Evolutionary conservation across 345 rosid genomes (phyloP), one percentile per base, ranked within the genome.

Genomic region (Euphorbia pulcherrima): DNA sequence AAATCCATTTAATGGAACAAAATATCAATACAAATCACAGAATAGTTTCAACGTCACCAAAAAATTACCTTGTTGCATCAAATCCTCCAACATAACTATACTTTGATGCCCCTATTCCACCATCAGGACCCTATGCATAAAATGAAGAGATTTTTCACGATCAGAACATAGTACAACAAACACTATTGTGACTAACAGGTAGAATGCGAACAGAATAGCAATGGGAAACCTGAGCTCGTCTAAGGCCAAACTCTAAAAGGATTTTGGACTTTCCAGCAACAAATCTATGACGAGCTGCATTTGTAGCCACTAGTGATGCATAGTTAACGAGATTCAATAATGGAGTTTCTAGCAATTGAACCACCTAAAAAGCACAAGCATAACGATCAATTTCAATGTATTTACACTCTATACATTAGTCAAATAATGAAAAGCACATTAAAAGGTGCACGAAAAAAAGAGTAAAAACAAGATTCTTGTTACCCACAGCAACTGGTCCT

Each of bases 21-120:
- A 53, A 26, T 17, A 67, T 8, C 54, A 62, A 52, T 27, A 11
- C 41, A 60, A 2, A 21, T 46, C 24, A 6, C 48, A 24, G 29
- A 18, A 30, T 33, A 7, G 12, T 18, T 26, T 8, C n/a, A n/a
- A n/a, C n/a, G n/a, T n/a, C 8, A 17, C 10, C 20, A 46, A 44
- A 44, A 33, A 64, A 16, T 68, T 82, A 82, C 98, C 98, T 92
- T 51, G 99, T 92, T 23, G 97, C 93, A 72, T 94, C 99, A 83
- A 94, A 92, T 65, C 99, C 99, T 79, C 99, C 99, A 41, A 92
- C 68, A 64, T 94, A 94, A 77, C 97, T 84, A 70, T 94, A 94
- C 46, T 86, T 92, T 17, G 99, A 94, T 59, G 99, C 97, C 2
- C 89, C 74, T 68, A 94, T 80, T 21, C 90, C 97, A 6, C 99